Conservation (phyloP, 805 yeast genomes). For the Saturnispora sanitii region DNA sequence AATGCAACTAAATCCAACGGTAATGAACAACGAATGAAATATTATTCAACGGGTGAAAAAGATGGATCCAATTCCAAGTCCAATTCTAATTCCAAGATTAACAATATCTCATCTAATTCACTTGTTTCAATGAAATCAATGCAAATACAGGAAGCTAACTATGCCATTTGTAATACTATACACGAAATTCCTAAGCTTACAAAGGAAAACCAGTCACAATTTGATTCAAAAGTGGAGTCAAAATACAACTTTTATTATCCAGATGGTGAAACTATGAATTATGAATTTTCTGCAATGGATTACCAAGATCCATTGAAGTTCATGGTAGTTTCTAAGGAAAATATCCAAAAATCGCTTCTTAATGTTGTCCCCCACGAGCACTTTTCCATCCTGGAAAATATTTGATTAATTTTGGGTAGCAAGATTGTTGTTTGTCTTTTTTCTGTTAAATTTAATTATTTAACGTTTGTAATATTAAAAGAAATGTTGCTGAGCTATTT, state of each 20-base stretch:
- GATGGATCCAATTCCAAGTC: no score
- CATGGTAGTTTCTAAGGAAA: conserved; percentile 19
- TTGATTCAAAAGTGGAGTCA: background rate
- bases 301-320: conserved; percentile 10
- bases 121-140: conserved; percentile 2
- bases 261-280: conserved; percentile 14
- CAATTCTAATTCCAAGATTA: no score
- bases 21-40: no score
- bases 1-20: no score
- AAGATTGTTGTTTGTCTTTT: no score
- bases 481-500: conserved; percentile 2
- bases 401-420: background rate
- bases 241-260: conserved; percentile 12
- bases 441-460: no score
- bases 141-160: conserved; percentile 1
- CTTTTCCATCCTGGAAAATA: conserved; percentile 1
- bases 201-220: background rate
- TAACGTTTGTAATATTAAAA: no score
- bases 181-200: background rate
- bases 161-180: background rate
- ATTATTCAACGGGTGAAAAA: no score
- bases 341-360: conserved; percentile 6
- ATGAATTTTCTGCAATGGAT: conserved; percentile 12
- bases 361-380: conserved; percentile 6
- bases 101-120: background rate